Evolutionary conservation across 495 filamentous ascomycete genomes (phyloP).

Genomic region (Diplogelasinospora grovesii): DNA sequence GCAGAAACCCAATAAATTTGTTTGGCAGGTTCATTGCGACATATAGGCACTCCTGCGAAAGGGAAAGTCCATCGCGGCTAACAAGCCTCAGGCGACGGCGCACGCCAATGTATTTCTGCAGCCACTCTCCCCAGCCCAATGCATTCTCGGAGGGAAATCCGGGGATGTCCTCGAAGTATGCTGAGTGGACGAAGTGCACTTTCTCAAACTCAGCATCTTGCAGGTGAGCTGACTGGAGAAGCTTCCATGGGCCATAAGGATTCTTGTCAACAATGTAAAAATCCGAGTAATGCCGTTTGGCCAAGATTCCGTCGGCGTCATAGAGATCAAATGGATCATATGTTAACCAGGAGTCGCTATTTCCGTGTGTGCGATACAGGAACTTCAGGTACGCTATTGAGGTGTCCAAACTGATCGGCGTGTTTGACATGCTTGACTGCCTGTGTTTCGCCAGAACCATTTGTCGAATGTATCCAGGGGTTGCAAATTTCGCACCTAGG

Average conservation of each 20-base stretch:
- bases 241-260: slow-evolving; percentile 13
- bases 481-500: slow-evolving; percentile 13
- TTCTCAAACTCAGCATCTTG: too few relatives aligned
- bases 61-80: not conserved
- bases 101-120: slow-evolving; percentile 1
- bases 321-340: not conserved
- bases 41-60: slow-evolving; percentile 19
- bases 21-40: slow-evolving; percentile 17
- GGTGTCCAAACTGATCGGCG: not conserved
- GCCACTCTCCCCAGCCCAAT: slow-evolving; percentile 10
- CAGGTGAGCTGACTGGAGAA: not conserved
- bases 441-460: not conserved
- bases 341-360: not conserved
- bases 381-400: slow-evolving; percentile 2
- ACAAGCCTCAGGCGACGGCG: slow-evolving; percentile 7
- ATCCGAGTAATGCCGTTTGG: not conserved
- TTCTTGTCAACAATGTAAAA: slow-evolving; percentile 12
- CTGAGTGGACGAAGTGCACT: slow-evolving; percentile 13
- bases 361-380: not conserved
- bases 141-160: not conserved
- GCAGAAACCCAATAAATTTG: slow-evolving; percentile 17
- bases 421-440: not conserved
- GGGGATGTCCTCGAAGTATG: slow-evolving; percentile 16
- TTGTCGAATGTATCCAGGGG: not conserved
- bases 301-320: not conserved